Base-by-base conservation (phyloP, 2,329 filamentous ascomycete species). In the Purpureocillium lavendulum region DNA sequence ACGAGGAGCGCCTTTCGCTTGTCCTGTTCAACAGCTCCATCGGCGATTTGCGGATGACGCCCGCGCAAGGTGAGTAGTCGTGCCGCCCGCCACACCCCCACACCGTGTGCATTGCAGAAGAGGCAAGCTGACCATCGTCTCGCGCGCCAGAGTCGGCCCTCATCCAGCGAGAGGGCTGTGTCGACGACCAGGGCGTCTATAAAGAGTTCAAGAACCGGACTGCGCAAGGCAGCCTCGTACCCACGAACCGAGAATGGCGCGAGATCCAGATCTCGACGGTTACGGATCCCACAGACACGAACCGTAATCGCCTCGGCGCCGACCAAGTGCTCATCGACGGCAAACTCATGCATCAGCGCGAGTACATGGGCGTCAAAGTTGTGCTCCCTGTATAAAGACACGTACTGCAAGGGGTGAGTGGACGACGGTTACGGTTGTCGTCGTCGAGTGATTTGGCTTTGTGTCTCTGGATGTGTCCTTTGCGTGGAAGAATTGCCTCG, bases 331-430 rank as follows among this genome's bases (percentile, higher is more conserved):
- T 67, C 2, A 57, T 67, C 40, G 54, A 66, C 44, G 64, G 65
- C 31, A 68, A 67, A 49, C 45, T 67, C 9, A 67, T 68, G 64
- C 61, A 66, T 24, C 64, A 69, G 42, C 49, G 63, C 33, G 64
- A 68, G 40, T 68, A 67, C 38, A 66, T 69, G 63, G 65, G 65
- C 16, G 59, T 69, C 32, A 66, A 65, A 48, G 64, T 69, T 28
- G 52, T 67, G 5, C 46, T 68, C 33, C 65, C 65, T 4, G 65
- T 67, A 16, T 67, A 46, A 44, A 40, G n/a, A n/a, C n/a, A n/a
- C n/a, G n/a, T n/a, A n/a, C n/a, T n/a, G n/a, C n/a, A n/a, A n/a
- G n/a, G n/a, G n/a, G n/a, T n/a, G n/a, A n/a, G n/a, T n/a, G n/a
- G n/a, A n/a, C n/a, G n/a, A n/a, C n/a, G n/a, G n/a, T n/a, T n/a